Evolutionary conservation across 2,329 filamentous ascomycete species (phyloP), one percentile per base, ranked within the genome.

Genomic region (Arthrobotrys iridis): DNA sequence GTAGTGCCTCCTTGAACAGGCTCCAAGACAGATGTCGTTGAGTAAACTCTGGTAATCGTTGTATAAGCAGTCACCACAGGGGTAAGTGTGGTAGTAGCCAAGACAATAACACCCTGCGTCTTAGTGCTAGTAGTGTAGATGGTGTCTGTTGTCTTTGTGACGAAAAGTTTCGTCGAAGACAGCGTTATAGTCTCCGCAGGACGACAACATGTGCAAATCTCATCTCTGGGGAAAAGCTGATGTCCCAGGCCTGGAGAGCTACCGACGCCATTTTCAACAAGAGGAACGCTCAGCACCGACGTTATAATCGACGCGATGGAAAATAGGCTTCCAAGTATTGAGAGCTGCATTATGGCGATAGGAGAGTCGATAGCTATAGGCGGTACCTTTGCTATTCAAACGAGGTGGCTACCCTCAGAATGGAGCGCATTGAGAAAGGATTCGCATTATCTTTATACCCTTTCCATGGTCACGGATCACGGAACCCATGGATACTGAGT

Each of bases 121-220:
- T 59, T 43, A n/a, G 64, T 68, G 11, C 10, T 41, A 13, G 64
- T 68, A 4, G 41, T 59, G 37, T 68, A 68, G 8, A 68, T 28
- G 7, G 64, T 68, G 28, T 68, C 64, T 6, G 50, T 41, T 13
- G 50, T 40, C 33, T 59, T 59, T 28, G 15, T 24, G 6, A 59
- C 13, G 10, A 22, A 11, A 10, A 59, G 8, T 35, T 67, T 68
- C 3, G 64, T 68, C 13, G 52, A 59, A 5, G 28, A 59, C 3
- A 59, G 15, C 5, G 43, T 41, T 28, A 68, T 68, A 1, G 64
- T 68, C 3, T 6, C 37, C 6, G 64, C 64, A 15, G 64, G 64
- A 20, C 2, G 52, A 26, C 64, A 68, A 22, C 64, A 68, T 33
- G 50, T 68, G 28, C 64, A 68, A 18, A 37, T 4, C 4, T n/a